Base-by-base conservation (phyloP, 495 filamentous ascomycete species). In the Trichocladium antarcticum region DNA sequence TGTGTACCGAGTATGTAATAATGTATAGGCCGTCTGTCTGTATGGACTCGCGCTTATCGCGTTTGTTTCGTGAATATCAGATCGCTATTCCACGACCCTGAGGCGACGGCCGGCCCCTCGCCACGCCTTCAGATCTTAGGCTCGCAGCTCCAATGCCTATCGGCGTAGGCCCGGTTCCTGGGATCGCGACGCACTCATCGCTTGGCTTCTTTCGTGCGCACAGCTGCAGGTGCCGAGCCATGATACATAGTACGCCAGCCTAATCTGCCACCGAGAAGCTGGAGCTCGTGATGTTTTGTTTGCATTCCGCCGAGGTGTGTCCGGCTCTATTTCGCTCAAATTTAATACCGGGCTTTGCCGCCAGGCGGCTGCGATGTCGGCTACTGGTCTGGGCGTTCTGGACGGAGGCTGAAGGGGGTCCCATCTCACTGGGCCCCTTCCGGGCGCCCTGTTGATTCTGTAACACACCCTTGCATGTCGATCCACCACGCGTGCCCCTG, bases 311-410 rank as follows among this genome's bases (percentile, higher is more conserved):
- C 31, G 36, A 50, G 40, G 35, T 43, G 42, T 43, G 53, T 52
- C 53, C 62, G 66, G 64, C 65, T 65, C 61, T 67, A 65, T 56
- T 45, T 68, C 64, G 60, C 55, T 63, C 56, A 66, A 70, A 67
- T 67, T 62, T 62, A 54, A 64, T 32, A 29, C 5, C 55, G 40
- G 24, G 42, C 37, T 45, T 35, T 42, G 55, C 43, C 42, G 37
- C 42, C 40, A 24, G 27, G 42, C 35, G 34, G 29, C 11, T 24
- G 44, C 39, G 51, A 48, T 42, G 55, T 45, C n/a, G n/a, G n/a
- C n/a, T 50, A 37, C 40, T 20, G 24, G 22, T 32, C 22, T 36
- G 42, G 36, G 14, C 16, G 27, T 31, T 16, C 29, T 22, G 39
- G 40, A n/a, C 24, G 24, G 24, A 6, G 9, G 31, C 12, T 19